Base-by-base conservation (phyloP, 2,329 filamentous ascomycete genomes). In the Arthrobotrys sinensis region DNA sequence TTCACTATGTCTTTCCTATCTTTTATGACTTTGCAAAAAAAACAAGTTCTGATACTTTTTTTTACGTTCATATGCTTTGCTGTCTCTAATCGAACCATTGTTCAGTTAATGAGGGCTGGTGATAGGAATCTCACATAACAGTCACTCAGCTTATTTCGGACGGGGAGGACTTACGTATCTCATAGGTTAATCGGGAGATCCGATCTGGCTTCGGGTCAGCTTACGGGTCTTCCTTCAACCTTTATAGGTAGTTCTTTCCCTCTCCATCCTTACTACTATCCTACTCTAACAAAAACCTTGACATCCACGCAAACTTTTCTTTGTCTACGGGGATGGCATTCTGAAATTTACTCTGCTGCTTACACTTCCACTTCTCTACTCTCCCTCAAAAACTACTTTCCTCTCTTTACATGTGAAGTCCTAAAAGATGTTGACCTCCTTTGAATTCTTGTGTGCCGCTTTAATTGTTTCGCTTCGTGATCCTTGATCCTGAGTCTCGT, bases 41-140 rank as follows among this genome's bases (percentile, higher is more conserved):
- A 55, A 52, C 50, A 34, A 24, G 43, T 62, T 69, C 38, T 52
- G 12, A 21, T n/a, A 2, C 14, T 21, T 60, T 72, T 72, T 46
- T 75, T 38, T 16, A 48, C 71, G 19, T 60, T 36, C n/a, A 21
- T 5, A 57, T 43, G 55, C 36, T 43, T 43, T 57, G 16, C 36
- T 34, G 36, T 43, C n/a, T 43, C 36, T 67, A 73, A 71, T 76
- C 46, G 64, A 60, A 73, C 34, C 14, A 63, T 53, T 53, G 24
- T 60, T 60, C 68, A 73, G 67, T 65, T 75, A 65, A 79, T 68
- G 76, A 69, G 64, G 68, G 63, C 77, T 78, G 80, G 75, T 80
- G 73, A 77, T 48, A 40, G 16, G 24, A 53, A 43, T 46, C 40
- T 66, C 73, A 66, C 73, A 46, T 43, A 46, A 32, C 57, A 55